Percentiles rank a stretch among this genome's conserved stretches.
Evolutionary conservation across 768 basidiomycete genomes (phyloP).

Genomic region (Pleurotus giganteus): DNA sequence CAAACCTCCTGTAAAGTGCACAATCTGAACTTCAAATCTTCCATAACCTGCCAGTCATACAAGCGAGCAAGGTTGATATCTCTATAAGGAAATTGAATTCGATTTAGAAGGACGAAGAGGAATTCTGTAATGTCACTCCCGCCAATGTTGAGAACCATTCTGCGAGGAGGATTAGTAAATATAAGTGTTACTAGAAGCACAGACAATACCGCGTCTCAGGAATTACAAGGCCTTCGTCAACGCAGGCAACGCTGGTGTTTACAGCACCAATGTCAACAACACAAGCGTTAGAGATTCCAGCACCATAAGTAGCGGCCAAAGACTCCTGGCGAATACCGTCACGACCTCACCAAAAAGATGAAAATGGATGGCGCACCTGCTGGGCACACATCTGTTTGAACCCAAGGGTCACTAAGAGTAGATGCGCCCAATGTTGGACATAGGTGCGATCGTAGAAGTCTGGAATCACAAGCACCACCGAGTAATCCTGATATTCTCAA

Average conservation of each 20-base stretch:
- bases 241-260: conserved; percentile 83
- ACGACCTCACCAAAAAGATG: not conserved
- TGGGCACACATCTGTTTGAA: conserved; percentile 93
- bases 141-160: conserved; percentile 83
- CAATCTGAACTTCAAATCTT: conserved; percentile 82
- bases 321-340: conserved; percentile 60
- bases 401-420: conserved; percentile 76
- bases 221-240: conserved; percentile 90
- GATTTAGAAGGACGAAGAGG: conserved; percentile 71
- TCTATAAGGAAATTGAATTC: conserved; percentile 85
- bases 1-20: conserved; percentile 88
- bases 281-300: conserved; percentile 92
- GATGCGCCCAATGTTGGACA: conserved; percentile 70
- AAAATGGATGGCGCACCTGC: conserved; percentile 52
- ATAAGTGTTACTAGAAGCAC: conserved; percentile 3
- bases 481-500: conserved; percentile 61
- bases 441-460: conserved; percentile 88
- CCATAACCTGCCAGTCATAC: conserved; percentile 90
- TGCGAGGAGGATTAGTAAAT: conserved; percentile 18
- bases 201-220: conserved; percentile 75
- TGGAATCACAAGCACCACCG: conserved; percentile 85
- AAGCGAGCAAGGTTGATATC: conserved; percentile 73
- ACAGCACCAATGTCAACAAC: conserved; percentile 93
- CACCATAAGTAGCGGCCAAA: conserved; percentile 90
- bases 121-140: conserved; percentile 96